Percentiles rank a stretch among this genome's conserved stretches.
phyloP scores from a whole-genome alignment of 441 rosid species.

The Sinapis alba region DNA sequence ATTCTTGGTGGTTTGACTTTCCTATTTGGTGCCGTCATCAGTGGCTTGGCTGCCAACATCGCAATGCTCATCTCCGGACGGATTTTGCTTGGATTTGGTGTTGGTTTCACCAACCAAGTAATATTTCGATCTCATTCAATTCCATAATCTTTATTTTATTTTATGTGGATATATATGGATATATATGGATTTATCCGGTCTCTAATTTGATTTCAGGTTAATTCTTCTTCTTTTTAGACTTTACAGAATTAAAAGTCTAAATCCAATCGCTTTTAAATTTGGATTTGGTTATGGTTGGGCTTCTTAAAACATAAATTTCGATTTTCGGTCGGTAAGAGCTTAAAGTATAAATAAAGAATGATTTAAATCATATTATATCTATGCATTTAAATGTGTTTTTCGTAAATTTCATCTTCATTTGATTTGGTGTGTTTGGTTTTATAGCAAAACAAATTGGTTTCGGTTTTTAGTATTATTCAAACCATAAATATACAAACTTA shows the following conservation, averaged over 20 bases:
- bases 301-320: neutral
- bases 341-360: neutral
- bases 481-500: neutral
- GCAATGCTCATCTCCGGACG: slow-evolving; percentile 84
- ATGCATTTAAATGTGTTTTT: neutral
- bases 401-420: neutral
- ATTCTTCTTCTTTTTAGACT: neutral
- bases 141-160: neutral
- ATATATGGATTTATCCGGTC: neutral
- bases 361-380: neutral
- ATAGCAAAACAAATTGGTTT: neutral
- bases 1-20: slow-evolving; percentile 72
- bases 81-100: slow-evolving; percentile 78
- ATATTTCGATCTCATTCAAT: neutral
- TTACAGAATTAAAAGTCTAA: neutral
- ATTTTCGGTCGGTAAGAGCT: neutral
- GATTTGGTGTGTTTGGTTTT: neutral
- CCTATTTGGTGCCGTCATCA: slow-evolving; percentile 68
- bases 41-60: slow-evolving; percentile 61
- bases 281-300: neutral
- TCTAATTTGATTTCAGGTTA: neutral
- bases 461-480: neutral
- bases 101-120: slow-evolving; percentile 91
- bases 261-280: neutral
- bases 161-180: neutral